phyloP scores from a whole-genome alignment of 495 filamentous ascomycete genomes.

The Podospora pseudoanserina region DNA sequence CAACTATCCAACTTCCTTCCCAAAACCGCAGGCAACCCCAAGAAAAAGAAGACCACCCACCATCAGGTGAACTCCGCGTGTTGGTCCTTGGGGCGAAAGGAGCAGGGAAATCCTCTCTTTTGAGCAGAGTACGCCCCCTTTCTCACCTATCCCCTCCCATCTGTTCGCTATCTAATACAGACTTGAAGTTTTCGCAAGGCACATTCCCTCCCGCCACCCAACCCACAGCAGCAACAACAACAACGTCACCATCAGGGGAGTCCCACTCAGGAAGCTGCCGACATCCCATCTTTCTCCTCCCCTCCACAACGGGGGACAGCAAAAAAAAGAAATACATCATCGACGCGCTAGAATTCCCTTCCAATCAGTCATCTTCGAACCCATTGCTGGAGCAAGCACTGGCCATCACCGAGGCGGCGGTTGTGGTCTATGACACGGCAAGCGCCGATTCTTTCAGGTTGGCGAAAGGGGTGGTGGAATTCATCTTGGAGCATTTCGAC shows the following conservation, averaged over 20 bases:
- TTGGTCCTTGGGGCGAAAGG: slow-evolving; percentile 41
- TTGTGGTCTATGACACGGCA: slow-evolving; percentile 39
- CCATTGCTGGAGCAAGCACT: slow-evolving; percentile 37
- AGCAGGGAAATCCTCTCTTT: slow-evolving; percentile 42
- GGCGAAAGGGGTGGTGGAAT: slow-evolving; percentile 29
- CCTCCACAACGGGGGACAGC: slow-evolving; percentile 3
- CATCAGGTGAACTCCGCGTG: slow-evolving; percentile 38
- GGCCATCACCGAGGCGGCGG: slow-evolving; percentile 39
- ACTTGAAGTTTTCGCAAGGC: slow-evolving; percentile 32
- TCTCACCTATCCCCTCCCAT: not conserved
- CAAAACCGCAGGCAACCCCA: not conserved
- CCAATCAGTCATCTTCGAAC: slow-evolving; percentile 30
- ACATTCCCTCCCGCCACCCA: slow-evolving; percentile 24
- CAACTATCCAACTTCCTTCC: not conserved
- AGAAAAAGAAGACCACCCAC: slow-evolving; percentile 19
- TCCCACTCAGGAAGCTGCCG: slow-evolving; percentile 33
- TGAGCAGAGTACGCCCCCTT: slow-evolving; percentile 34
- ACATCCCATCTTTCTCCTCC: slow-evolving; percentile 28
- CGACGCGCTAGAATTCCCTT: slow-evolving; percentile 40
- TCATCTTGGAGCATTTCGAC: slow-evolving; percentile 28
- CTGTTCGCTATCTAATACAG: too few species aligned
- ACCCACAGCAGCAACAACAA: slow-evolving; percentile 32
- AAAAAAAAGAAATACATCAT: slow-evolving; percentile 29
- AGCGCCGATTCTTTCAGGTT: slow-evolving; percentile 34
- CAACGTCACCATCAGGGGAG: slow-evolving; percentile 10